phyloP scores from a whole-genome alignment of 2,329 filamentous ascomycete species.

The Biscogniauxia sp. region DNA sequence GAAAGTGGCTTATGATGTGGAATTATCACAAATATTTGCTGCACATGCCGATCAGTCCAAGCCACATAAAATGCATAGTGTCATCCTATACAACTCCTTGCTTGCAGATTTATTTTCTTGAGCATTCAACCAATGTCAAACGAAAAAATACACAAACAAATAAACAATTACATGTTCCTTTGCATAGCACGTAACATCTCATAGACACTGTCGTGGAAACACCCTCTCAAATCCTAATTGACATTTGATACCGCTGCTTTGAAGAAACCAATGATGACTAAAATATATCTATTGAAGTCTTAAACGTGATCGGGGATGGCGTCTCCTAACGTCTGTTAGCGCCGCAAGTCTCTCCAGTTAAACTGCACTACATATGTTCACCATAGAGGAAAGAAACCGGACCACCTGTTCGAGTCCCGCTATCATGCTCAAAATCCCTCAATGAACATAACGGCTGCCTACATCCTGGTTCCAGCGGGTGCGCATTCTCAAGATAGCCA shows the following conservation, averaged over 20 bases:
- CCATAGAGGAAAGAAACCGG: neutral
- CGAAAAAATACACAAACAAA: too few relatives aligned
- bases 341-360: neutral
- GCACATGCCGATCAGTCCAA: too few relatives aligned
- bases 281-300: neutral
- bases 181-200: too few relatives aligned
- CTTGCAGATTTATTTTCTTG: too few relatives aligned
- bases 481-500: too few relatives aligned
- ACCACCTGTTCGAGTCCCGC: neutral
- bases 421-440: neutral
- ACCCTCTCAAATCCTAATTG: neutral
- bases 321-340: neutral
- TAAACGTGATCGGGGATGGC: neutral
- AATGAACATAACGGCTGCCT: neutral
- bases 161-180: too few relatives aligned
- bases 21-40: too few relatives aligned
- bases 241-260: neutral
- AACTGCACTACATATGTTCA: neutral
- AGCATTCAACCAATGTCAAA: too few relatives aligned
- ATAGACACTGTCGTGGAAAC: neutral
- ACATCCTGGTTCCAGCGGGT: neutral
- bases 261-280: neutral
- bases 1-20: too few relatives aligned
- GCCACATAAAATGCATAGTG: too few relatives aligned
- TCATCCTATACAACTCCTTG: too few relatives aligned